phyloP scores from a whole-genome alignment of 352 stramenopile species.

The Phytophthora ohioensis region DNA sequence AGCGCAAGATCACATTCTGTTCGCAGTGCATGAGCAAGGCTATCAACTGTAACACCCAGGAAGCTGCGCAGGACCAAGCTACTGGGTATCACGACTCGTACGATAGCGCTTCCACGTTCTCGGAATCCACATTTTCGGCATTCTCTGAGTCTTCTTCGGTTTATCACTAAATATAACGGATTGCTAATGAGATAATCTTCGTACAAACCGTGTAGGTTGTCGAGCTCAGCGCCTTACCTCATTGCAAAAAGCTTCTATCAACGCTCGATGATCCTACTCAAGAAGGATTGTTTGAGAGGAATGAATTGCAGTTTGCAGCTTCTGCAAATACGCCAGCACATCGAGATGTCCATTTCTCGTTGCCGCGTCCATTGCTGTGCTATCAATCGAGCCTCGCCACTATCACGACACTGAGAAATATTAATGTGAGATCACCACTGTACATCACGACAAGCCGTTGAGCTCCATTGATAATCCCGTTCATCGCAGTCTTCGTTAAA shows the following conservation, averaged over 20 bases:
- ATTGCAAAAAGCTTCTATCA: too few species aligned
- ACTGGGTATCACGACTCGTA: conserved; percentile 38
- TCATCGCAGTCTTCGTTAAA: not conserved
- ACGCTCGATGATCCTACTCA: too few species aligned
- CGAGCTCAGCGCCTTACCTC: too few species aligned
- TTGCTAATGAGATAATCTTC: not conserved
- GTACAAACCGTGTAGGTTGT: too few species aligned
- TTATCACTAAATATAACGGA: conserved; percentile 29
- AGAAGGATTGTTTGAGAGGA: not conserved
- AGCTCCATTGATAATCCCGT: not conserved
- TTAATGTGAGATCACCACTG: not conserved
- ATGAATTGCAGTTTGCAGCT: too few species aligned
- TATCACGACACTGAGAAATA: not conserved
- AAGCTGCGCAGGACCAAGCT: conserved; percentile 37
- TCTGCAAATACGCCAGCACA: not conserved
- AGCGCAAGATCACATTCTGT: conserved; percentile 53
- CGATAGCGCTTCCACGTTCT: conserved; percentile 34
- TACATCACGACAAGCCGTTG: not conserved
- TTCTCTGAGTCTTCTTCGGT: conserved; percentile 25
- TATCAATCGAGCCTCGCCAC: not conserved
- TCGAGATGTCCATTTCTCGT: conserved; percentile 12
- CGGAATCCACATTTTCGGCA: conserved; percentile 27
- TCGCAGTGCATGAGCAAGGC: conserved; percentile 50
- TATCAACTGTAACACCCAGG: conserved; percentile 41
- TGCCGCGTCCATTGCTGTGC: conserved; percentile 28